Evolutionary conservation across 306 rosid species (phyloP), one percentile per base, ranked within the genome.

Genomic region (Cicer yamashitae): DNA sequence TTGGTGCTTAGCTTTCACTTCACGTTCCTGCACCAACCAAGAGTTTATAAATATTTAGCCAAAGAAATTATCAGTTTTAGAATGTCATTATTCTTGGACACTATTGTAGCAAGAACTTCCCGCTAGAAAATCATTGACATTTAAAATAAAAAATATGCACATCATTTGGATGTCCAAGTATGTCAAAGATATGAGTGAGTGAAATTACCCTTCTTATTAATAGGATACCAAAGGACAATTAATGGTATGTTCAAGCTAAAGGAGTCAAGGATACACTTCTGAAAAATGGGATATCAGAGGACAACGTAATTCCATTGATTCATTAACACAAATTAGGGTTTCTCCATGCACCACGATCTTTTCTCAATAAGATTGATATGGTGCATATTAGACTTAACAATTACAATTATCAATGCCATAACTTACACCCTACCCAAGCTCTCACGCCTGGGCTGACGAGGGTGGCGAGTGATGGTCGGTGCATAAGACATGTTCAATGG

Each of bases 1-100:
- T 57, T 94, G 98, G 78, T 94, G 96, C 77, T 94, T 91, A 46
- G 98, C 96, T 85, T 90, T 94, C 70, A 92, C 97, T 89, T 94
- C 98, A 40, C 96, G 98, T 71, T 94, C 98, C 98, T 94, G 94
- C 86, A 86, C 61, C 85, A 75, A 60, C 64, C 45, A 75, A 86
- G 20, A 64, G 51, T 43, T 57, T 22, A 37, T 63, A 77, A 72
- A 67, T 45, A 45, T 78, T 75, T 72, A 59, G 79, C 66, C 57
- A 64, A 75, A 40, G 80, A 71, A 54, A 71, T 51, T 58, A 43
- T 52, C 77, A 44, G 56, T 45, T 63, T 40, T 46, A 82, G 20
- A 45, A 77, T 73, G 53, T 5, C 74, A 30, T 40, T 52, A 80
- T 22, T 50, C 61, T 73, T n/a, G 39, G 10, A 60, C 18, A 66